Conservation (phyloP, 352 stramenopile species). For the Pythium graminicola region DNA sequence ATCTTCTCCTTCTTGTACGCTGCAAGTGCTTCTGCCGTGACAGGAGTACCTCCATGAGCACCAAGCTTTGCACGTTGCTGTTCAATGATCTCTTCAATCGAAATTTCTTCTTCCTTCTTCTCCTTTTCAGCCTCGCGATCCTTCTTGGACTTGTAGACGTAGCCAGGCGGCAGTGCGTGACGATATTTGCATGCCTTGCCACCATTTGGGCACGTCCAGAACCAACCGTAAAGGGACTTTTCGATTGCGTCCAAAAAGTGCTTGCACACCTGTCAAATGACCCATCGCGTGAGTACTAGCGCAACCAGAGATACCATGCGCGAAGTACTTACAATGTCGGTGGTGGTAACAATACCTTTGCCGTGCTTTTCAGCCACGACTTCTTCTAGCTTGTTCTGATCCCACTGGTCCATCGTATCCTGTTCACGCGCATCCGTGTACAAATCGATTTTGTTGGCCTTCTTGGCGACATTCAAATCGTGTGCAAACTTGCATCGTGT, state of each 20-base stretch:
- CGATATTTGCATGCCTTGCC: conserved; percentile 74
- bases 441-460: conserved; percentile 85
- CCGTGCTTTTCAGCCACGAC: conserved; percentile 82
- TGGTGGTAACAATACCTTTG: conserved; percentile 72
- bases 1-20: conserved; percentile 88
- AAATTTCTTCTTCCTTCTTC: conserved; percentile 80
- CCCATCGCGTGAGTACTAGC: no score
- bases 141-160: conserved; percentile 85
- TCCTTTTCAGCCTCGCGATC: conserved; percentile 79
- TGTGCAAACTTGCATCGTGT: conserved; percentile 87
- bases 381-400: conserved; percentile 84
- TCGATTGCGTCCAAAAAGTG: conserved; percentile 89
- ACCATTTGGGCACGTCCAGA: conserved; percentile 87
- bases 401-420: conserved; percentile 83
- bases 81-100: conserved; percentile 89
- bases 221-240: conserved; percentile 87
- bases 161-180: conserved; percentile 82
- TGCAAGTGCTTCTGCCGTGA: conserved; percentile 82
- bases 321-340: conserved; percentile 72
- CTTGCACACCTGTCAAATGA: conserved; percentile 71
- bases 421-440: conserved; percentile 77
- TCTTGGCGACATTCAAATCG: conserved; percentile 84
- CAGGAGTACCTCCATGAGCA: conserved; percentile 75
- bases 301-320: no score
- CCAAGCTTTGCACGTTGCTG: conserved; percentile 83